phyloP scores from a whole-genome alignment of 192 early-diverging fungal genomes.

The Coemansia sp. region DNA sequence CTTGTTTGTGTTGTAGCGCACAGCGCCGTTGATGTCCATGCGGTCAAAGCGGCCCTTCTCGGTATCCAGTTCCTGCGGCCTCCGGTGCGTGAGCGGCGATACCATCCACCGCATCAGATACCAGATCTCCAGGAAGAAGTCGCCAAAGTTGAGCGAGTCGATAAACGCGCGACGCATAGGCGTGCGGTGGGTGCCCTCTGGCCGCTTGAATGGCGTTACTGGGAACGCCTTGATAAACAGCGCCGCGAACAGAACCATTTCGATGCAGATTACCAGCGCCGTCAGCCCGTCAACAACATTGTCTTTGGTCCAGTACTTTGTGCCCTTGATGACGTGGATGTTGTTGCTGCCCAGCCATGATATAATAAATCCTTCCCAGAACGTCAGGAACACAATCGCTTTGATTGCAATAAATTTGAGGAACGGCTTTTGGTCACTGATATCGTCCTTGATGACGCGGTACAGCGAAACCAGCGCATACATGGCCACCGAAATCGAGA shows the following conservation, averaged over 20 bases:
- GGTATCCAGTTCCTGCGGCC: conserved; percentile 35
- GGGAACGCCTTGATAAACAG: conserved; percentile 58
- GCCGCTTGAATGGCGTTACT: conserved; percentile 27
- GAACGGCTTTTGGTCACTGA: conserved; percentile 55
- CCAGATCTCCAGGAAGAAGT: conserved; percentile 51
- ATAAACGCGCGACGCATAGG: conserved; percentile 50
- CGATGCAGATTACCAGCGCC: conserved; percentile 58
- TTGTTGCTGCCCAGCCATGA: conserved; percentile 56
- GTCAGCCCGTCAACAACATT: conserved; percentile 57
- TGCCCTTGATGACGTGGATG: conserved; percentile 52
- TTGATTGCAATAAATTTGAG: conserved; percentile 54
- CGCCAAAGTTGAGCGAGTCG: conserved; percentile 53
- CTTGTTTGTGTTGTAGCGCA: conserved; percentile 40
- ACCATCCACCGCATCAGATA: conserved; percentile 43
- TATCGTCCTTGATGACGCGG: conserved; percentile 59
- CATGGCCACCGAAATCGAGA: conserved; percentile 65
- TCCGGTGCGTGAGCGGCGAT: conserved; percentile 27
- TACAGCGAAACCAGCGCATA: conserved; percentile 67
- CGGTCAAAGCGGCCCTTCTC: conserved; percentile 52
- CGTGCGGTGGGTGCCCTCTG: conserved; percentile 32
- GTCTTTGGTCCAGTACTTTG: conserved; percentile 57
- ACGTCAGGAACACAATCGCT: conserved; percentile 62
- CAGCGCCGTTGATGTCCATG: conserved; percentile 54
- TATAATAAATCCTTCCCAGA: conserved; percentile 64
- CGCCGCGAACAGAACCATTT: conserved; percentile 58